Base-by-base conservation (phyloP, 192 early-diverging fungal species). In the Coemansia sp. region DNA sequence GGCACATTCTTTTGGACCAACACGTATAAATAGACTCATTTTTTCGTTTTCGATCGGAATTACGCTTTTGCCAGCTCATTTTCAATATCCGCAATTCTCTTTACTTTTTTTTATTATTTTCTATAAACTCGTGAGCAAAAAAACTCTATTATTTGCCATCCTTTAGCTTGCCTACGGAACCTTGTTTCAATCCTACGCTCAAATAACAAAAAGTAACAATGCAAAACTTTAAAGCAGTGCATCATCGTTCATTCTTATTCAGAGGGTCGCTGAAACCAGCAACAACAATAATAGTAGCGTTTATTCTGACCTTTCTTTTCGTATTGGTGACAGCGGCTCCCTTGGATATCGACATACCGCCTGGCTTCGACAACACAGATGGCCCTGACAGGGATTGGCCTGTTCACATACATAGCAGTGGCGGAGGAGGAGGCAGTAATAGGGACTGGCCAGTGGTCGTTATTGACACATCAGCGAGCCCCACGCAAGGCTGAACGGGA, bases 401-500 rank as follows among this genome's bases (percentile, higher is more conserved):
- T 8, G 77, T 74, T 26, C 65, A 68, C 15, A 66, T 80, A 18
- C 72, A 74, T 62, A 13, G 39, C 26, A 7, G 57, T 59, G 46
- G 60, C 62, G 51, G 46, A 41, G 45, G 41, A 46, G 41, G 39
- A 21, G 66, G 58, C 26, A 39, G 37, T 0, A 60, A 69, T 57
- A 66, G 78, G 16, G 78, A 81, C 67, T 81, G 78, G 78, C 78
- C 73, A 5, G 73, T 81, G 5, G 73, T 61, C 19, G 67, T 76
- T 21, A 57, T 76, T 39, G 70, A 81, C 63, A 41, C n/a, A 41
- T 45, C 19, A 22, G 36, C 16, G 36, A 59, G n/a, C 18, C 39
- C 57, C 13, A 5, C 13, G n/a, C 57, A 59, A 41, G 40, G 11
- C 36, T 59, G 63, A 43, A 6, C 32, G 45, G n/a, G 11, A 37